phyloP scores from a whole-genome alignment of 352 stramenopile species.

The Phytophthora tubulina region DNA sequence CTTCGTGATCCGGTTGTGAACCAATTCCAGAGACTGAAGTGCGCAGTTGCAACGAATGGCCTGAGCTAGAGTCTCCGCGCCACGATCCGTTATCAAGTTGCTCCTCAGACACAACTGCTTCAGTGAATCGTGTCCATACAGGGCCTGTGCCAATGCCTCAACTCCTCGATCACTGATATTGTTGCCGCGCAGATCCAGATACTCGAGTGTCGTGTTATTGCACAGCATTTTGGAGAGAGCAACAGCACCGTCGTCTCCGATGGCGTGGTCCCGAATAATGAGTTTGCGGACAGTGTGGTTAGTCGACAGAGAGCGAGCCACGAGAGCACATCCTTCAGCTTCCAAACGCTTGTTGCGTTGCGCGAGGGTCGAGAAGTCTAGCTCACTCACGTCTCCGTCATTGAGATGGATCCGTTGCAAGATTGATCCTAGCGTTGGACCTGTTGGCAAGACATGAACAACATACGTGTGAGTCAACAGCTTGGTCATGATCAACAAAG shows the following conservation, averaged over 20 bases:
- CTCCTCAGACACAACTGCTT: constrained; percentile 63
- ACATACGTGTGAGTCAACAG: constrained; percentile 3
- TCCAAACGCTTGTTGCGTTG: constrained; percentile 66
- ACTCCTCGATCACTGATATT: constrained; percentile 71
- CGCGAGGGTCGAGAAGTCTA: constrained; percentile 76
- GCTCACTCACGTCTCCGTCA: constrained; percentile 67
- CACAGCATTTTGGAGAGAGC: constrained; percentile 80
- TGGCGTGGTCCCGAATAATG: constrained; percentile 73
- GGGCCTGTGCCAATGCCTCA: constrained; percentile 65
- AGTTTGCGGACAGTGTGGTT: constrained; percentile 74
- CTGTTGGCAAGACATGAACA: constrained; percentile 27
- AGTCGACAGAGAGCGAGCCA: constrained; percentile 69
- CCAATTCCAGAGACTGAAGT: constrained; percentile 69
- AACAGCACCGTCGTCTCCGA: constrained; percentile 67
- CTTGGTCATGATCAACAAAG: constrained; percentile 2
- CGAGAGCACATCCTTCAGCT: constrained; percentile 59
- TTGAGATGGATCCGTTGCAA: constrained; percentile 69
- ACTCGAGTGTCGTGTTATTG: constrained; percentile 72
- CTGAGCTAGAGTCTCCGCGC: constrained; percentile 58
- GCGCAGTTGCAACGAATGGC: constrained; percentile 71
- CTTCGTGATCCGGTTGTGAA: constrained; percentile 66
- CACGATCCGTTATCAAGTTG: constrained; percentile 72
- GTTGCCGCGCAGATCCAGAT: constrained; percentile 77
- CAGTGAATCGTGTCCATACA: constrained; percentile 80
- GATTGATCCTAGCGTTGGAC: constrained; percentile 63